Evolutionary conservation across 2,329 filamentous ascomycete species (phyloP).

Genomic region (Penicillium sclerotiorum): DNA sequence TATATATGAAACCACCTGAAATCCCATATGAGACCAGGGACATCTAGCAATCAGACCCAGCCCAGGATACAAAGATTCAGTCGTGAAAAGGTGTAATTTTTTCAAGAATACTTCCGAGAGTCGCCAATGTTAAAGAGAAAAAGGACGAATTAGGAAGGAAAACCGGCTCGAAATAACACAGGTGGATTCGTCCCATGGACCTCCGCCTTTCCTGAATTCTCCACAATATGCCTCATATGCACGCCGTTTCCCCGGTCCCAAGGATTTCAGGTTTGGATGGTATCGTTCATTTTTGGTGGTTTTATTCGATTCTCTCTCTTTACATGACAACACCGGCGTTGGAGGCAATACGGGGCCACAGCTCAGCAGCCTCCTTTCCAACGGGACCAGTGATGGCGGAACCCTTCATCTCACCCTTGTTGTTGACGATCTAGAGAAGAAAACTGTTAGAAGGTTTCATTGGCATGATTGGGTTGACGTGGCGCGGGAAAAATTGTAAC

Average conservation of each 20-base stretch:
- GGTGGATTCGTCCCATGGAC: conserved; percentile 30
- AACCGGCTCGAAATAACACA: conserved; percentile 30
- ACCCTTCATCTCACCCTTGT: conserved; percentile 99
- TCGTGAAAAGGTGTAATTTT: conserved; percentile 28
- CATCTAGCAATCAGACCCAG: too few relatives aligned
- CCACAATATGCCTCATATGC: conserved; percentile 31
- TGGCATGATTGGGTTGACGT: background rate
- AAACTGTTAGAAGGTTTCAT: background rate
- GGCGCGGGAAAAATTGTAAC: background rate
- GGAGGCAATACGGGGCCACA: conserved; percentile 99
- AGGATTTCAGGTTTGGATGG: conserved; percentile 28
- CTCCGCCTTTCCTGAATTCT: conserved; percentile 22
- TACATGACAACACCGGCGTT: conserved; percentile 99
- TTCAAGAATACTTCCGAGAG: conserved; percentile 27
- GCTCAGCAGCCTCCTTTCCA: conserved; percentile 99
- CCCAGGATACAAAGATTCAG: too few relatives aligned
- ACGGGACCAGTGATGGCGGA: conserved; percentile 98
- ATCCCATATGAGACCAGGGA: too few relatives aligned
- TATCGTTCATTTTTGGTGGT: conserved; percentile 32
- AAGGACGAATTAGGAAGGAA: conserved; percentile 28
- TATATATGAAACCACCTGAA: background rate
- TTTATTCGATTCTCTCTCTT: conserved; percentile 49
- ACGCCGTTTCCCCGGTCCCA: conserved; percentile 29
- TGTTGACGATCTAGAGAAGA: conserved; percentile 87
- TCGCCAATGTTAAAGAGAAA: conserved; percentile 27